Evolutionary conservation across 352 stramenopile species (phyloP).

Genomic region (Peronosclerospora sorghi): DNA sequence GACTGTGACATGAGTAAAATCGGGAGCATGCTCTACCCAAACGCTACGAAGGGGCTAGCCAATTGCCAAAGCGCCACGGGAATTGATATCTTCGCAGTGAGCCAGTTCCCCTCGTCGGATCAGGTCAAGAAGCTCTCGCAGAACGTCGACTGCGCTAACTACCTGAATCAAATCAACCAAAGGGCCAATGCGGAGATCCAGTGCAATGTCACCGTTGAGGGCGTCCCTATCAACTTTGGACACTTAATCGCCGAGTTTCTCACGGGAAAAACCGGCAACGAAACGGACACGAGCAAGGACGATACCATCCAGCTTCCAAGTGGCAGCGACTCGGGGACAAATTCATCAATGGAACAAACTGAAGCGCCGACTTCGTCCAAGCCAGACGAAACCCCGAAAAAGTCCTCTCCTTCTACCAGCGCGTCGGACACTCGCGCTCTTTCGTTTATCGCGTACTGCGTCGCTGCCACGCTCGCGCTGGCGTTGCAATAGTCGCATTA

Average conservation of each 20-base stretch:
- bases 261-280: conserved; percentile 46
- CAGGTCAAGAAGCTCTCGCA: neutral
- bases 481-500: neutral
- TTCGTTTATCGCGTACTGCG: neutral
- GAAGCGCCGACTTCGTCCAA: too few species aligned
- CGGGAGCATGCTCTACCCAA: neutral
- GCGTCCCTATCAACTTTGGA: conserved; percentile 26
- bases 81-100: neutral
- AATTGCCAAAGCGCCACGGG: neutral
- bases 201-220: conserved; percentile 17
- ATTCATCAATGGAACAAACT: neutral
- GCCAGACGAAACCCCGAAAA: too few species aligned
- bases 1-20: neutral
- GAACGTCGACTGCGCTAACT: neutral
- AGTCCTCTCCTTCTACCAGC: neutral
- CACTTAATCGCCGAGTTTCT: conserved; percentile 37
- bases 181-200: conserved; percentile 1
- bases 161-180: conserved; percentile 1
- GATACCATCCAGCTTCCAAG: neutral
- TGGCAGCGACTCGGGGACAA: neutral
- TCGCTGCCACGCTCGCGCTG: neutral
- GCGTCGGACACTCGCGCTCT: neutral
- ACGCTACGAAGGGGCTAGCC: neutral
- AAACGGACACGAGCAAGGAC: conserved; percentile 23
- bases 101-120: neutral